A percentile compares a stretch with the other conserved stretches of the same genome.
Evolutionary conservation across 345 rosid species (phyloP).

Genomic region (Salix brachista): DNA sequence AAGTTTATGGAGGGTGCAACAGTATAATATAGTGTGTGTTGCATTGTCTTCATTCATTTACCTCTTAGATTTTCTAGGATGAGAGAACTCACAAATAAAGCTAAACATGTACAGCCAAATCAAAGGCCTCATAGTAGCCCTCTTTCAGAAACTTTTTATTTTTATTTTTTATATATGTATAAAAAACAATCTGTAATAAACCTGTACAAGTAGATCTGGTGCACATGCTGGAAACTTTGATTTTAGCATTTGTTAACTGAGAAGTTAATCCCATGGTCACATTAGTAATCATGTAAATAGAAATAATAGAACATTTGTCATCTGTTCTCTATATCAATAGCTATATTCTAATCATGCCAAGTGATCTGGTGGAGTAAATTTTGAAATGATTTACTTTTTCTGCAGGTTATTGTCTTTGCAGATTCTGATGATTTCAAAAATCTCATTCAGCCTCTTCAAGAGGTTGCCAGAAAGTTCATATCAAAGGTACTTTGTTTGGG

Average conservation of each 20-base stretch:
- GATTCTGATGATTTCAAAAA: constrained; percentile 52
- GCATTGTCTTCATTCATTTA: not conserved
- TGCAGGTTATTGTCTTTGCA: constrained; percentile 68
- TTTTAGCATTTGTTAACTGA: not conserved
- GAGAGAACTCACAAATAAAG: not conserved
- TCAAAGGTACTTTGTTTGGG: constrained; percentile 40
- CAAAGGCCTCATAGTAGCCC: not conserved
- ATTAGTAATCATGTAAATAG: not conserved
- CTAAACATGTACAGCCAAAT: not conserved
- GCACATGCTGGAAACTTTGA: not conserved
- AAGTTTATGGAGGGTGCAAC: not conserved
- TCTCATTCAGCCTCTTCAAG: constrained; percentile 54
- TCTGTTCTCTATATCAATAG: not conserved
- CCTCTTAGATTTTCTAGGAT: not conserved
- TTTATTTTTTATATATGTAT: too few relatives aligned
- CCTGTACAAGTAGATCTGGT: not conserved
- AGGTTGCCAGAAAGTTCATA: constrained; percentile 68
- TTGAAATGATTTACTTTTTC: constrained; percentile 3
- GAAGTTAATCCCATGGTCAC: not conserved
- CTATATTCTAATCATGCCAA: not conserved
- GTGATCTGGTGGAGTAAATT: not conserved
- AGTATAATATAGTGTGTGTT: not conserved
- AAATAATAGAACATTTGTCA: not conserved
- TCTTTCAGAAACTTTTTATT: not conserved
- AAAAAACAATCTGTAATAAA: not conserved